These are phyloP conservation scores for Meripilus lineatus DNA, from an alignment of 1,284 basidiomycete species.

Conservation along the genomic window DNA sequence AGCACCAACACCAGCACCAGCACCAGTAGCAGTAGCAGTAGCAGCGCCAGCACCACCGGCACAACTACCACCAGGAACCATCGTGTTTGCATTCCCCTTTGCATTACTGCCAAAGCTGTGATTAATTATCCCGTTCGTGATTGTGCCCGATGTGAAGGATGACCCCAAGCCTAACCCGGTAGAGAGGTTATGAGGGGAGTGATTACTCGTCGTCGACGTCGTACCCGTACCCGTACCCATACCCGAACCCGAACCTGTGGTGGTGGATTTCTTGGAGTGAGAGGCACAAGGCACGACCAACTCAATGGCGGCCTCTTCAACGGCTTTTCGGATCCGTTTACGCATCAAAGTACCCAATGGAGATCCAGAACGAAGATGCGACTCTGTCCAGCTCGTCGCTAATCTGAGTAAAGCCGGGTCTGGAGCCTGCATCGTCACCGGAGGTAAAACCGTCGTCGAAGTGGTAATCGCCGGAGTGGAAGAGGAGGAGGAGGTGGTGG, in stretches of 20 bases:
- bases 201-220: too few species aligned
- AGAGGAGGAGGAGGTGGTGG: constrained; percentile 17
- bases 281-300: constrained; percentile 47
- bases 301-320: constrained; percentile 55
- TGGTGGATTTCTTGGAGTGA: neutral
- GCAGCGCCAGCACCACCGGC: too few species aligned
- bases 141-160: too few species aligned
- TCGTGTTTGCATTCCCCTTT: too few species aligned
- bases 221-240: too few species aligned
- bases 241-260: neutral
- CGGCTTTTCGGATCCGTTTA: constrained; percentile 56
- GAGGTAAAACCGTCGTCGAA: constrained; percentile 8
- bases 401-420: constrained; percentile 48
- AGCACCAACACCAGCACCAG: constrained; percentile 1
- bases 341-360: constrained; percentile 55
- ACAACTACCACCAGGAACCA: too few species aligned
- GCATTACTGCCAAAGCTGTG: too few species aligned
- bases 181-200: neutral
- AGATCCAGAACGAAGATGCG: constrained; percentile 53
- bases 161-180: neutral
- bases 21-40: too few species aligned
- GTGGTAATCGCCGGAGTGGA: constrained; percentile 18
- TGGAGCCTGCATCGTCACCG: constrained; percentile 32
- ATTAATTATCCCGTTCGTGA: too few species aligned
- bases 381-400: constrained; percentile 60